Conservation (phyloP, 495 filamentous ascomycete species). For the Tuber brumale region DNA sequence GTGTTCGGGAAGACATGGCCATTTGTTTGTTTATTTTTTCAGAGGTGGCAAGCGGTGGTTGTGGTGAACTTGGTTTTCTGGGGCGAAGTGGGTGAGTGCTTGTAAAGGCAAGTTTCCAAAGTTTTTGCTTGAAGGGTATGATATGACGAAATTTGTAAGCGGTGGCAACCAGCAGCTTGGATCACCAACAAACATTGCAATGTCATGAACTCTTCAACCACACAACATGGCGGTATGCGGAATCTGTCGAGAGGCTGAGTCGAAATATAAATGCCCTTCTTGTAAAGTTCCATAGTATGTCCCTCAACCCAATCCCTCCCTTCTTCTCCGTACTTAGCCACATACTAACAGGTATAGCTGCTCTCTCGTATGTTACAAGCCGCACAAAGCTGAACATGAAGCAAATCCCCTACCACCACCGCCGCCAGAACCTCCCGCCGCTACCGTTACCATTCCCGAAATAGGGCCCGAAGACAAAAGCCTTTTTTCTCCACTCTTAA, state of each 20-base stretch:
- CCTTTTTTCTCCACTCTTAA: slow-evolving; percentile 28
- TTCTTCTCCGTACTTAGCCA: slow-evolving; percentile 8
- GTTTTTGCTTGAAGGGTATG: neutral
- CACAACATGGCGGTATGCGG: slow-evolving; percentile 31
- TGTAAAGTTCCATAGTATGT: slow-evolving; percentile 38
- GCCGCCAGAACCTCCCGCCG: neutral
- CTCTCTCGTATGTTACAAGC: slow-evolving; percentile 39
- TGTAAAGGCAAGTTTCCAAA: neutral
- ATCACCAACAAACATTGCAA: neutral
- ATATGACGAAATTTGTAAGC: slow-evolving; percentile 2
- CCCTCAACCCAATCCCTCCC: neutral
- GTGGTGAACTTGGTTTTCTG: neutral
- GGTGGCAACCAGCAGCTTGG: neutral
- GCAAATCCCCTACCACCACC: slow-evolving; percentile 6
- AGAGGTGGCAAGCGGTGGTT: neutral
- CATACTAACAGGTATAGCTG: slow-evolving; percentile 19
- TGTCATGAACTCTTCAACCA: neutral
- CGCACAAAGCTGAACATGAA: slow-evolving; percentile 32
- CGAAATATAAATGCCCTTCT: slow-evolving; percentile 41
- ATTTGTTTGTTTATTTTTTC: neutral
- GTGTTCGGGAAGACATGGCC: neutral
- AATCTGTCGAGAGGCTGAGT: slow-evolving; percentile 27
- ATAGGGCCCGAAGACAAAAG: neutral
- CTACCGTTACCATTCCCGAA: neutral
- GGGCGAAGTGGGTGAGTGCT: neutral